A percentile compares a stretch with the other conserved stretches of the same genome.
These are phyloP conservation scores for Kazachstania bromeliacearum DNA, from an alignment of 805 yeast genomes.

Conservation along the genomic window DNA sequence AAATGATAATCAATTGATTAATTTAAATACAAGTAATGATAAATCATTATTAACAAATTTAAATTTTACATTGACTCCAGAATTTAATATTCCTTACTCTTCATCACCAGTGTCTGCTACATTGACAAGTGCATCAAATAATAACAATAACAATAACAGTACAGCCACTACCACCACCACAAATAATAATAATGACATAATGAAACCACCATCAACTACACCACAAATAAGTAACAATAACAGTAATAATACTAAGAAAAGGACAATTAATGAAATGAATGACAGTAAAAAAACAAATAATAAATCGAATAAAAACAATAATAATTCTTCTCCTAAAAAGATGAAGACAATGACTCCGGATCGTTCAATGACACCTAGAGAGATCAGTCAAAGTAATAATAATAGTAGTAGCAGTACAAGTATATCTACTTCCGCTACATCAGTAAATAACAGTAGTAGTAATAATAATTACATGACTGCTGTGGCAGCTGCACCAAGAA, in stretches of 20 bases:
- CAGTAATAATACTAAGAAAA: constrained; percentile 1
- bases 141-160: constrained; percentile 3
- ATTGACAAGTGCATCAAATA: constrained; percentile 13
- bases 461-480: constrained; percentile 42
- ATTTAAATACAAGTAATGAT: constrained; percentile 1
- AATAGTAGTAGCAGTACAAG: not conserved
- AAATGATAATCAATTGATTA: not conserved
- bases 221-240: constrained; percentile 2
- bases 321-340: constrained; percentile 1
- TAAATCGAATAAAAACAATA: constrained; percentile 1
- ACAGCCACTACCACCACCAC: not conserved
- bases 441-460: not conserved
- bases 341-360: not conserved
- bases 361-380: not conserved
- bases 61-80: constrained; percentile 21
- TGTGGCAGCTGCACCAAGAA: constrained; percentile 77
- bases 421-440: constrained; percentile 2
- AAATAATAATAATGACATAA: constrained; percentile 5
- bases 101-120: constrained; percentile 77
- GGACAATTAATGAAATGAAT: constrained; percentile 1
- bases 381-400: not conserved
- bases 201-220: constrained; percentile 4
- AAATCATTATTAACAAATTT: constrained; percentile 7
- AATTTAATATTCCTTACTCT: constrained; percentile 50
- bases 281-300: not conserved